Percentiles rank a stretch among this genome's conserved stretches.
Evolutionary conservation across 768 basidiomycete species (phyloP).

Genomic region (Lentinula aciculospora): DNA sequence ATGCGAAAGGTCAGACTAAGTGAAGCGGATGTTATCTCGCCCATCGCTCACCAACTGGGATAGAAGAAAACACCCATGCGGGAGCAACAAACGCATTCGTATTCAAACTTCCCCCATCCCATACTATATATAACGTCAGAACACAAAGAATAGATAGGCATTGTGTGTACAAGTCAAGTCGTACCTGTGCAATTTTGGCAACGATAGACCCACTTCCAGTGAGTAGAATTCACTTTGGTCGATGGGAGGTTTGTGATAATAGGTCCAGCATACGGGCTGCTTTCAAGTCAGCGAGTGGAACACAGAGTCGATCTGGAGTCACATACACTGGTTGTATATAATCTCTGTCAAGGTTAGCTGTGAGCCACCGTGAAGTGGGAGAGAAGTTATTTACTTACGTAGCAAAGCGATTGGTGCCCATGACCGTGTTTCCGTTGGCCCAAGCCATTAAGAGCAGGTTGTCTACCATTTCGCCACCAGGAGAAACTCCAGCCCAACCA

Average conservation of each 20-base stretch:
- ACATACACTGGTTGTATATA: constrained; percentile 48
- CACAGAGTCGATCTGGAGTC: neutral
- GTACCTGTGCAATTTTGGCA: constrained; percentile 62
- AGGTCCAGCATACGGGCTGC: constrained; percentile 42
- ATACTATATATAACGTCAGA: constrained; percentile 22
- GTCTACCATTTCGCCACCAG: constrained; percentile 49
- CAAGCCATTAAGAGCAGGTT: constrained; percentile 57
- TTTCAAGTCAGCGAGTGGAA: neutral
- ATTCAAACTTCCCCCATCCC: constrained; percentile 33
- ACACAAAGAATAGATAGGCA: neutral
- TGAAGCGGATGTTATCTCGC: too few relatives aligned
- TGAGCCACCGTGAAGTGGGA: neutral
- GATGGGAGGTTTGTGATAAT: constrained; percentile 45
- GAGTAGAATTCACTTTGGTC: constrained; percentile 49
- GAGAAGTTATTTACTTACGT: constrained; percentile 33
- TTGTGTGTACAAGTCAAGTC: constrained; percentile 13
- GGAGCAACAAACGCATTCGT: constrained; percentile 29
- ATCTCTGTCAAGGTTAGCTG: constrained; percentile 23
- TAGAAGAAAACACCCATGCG: constrained; percentile 38
- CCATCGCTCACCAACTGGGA: neutral
- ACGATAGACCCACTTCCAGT: constrained; percentile 65
- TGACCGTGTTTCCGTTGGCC: constrained; percentile 41
- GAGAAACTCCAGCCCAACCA: constrained; percentile 52
- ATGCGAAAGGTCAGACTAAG: neutral
- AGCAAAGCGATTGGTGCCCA: constrained; percentile 48